These are phyloP conservation scores for Sphagnum contortum DNA, from an alignment of 225 moss, liverwort and hornwort species.

Conservation along the genomic window DNA sequence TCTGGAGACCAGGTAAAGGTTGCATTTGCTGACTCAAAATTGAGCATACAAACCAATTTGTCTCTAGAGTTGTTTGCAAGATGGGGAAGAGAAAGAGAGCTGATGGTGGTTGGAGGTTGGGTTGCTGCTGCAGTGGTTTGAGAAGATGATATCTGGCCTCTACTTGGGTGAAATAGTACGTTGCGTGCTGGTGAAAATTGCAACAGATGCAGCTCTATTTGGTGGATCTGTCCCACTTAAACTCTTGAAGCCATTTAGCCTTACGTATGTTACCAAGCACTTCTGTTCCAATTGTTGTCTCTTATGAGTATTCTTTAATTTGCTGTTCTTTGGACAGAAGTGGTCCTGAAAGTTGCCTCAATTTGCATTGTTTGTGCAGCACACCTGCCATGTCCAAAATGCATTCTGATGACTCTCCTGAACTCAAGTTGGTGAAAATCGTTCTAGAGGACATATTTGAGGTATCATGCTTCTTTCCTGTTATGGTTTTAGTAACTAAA, in stretches of 20 bases:
- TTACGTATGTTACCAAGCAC: constrained; percentile 28
- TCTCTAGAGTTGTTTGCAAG: not conserved
- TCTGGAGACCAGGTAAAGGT: constrained; percentile 45
- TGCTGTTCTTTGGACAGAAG: not conserved
- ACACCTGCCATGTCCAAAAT: constrained; percentile 86
- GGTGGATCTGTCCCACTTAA: constrained; percentile 55
- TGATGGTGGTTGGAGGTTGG: not conserved
- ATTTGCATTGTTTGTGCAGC: constrained; percentile 28
- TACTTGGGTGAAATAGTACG: constrained; percentile 93
- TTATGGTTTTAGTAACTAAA: not conserved
- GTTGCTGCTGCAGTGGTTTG: constrained; percentile 59
- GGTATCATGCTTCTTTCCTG: constrained; percentile 30
- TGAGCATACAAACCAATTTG: not conserved
- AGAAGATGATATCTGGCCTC: constrained; percentile 92
- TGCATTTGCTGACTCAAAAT: not conserved
- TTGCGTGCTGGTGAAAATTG: constrained; percentile 68
- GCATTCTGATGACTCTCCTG: constrained; percentile 64
- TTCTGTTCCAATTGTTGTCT: not conserved
- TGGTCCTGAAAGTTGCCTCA: not conserved
- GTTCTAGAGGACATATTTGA: constrained; percentile 63
- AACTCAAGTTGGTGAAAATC: constrained; percentile 58
- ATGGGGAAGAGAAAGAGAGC: not conserved
- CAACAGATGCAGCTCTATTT: constrained; percentile 62
- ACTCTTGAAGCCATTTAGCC: constrained; percentile 49
- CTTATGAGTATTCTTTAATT: not conserved